Conservation (phyloP, 73 alveolate genomes). For the Stentor coeruleus region DNA sequence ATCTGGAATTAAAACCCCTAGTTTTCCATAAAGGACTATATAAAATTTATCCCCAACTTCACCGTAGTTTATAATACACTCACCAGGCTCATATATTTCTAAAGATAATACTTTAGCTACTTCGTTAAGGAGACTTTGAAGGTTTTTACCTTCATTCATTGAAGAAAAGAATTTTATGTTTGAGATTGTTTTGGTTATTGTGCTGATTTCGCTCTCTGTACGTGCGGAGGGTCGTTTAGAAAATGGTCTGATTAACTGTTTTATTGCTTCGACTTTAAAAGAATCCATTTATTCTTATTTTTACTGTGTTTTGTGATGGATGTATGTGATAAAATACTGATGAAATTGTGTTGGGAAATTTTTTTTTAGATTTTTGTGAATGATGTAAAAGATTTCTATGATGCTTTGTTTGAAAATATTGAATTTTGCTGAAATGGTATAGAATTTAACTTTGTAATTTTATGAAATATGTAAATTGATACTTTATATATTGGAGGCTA, state of each 20-base stretch:
- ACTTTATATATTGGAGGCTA: no score
- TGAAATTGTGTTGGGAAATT: no score
- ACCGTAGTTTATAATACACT: neutral
- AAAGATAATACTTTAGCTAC: neutral
- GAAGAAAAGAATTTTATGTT: neutral
- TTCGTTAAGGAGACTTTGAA: neutral
- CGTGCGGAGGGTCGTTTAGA: neutral
- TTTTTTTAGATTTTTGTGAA: no score
- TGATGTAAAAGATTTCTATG: no score
- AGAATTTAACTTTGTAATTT: no score
- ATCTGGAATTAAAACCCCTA: neutral
- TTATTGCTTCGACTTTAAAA: neutral
- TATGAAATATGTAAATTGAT: no score
- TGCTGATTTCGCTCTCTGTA: neutral
- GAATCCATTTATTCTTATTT: neutral
- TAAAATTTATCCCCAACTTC: slow-evolving; percentile 15
- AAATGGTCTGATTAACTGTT: neutral
- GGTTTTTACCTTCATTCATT: neutral
- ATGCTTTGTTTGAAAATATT: no score
- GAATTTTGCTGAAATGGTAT: no score
- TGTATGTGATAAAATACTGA: no score
- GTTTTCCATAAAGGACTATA: neutral
- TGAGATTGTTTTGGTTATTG: neutral
- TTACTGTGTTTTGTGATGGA: no score
- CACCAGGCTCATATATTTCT: neutral